Evolutionary conservation across 2,329 filamentous ascomycete species (phyloP).

Genomic region (Fusarium decemcellulare): DNA sequence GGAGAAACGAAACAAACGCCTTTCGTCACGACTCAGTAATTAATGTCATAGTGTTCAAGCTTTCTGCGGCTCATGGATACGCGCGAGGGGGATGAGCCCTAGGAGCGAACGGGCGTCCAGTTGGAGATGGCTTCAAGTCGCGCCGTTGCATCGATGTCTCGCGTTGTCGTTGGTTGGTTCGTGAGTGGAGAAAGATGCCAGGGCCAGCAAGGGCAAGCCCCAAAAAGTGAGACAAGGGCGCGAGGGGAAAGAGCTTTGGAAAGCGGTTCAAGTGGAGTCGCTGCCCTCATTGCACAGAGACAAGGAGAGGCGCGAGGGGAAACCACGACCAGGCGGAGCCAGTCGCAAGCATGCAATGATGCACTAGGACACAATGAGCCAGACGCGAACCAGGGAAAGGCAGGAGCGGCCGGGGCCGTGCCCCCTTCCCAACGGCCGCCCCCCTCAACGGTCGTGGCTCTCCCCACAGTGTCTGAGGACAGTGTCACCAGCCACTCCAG

Average conservation of each 20-base stretch:
- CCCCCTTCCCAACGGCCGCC: conserved; percentile 48
- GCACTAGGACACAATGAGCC: conserved; percentile 36
- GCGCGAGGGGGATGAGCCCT: conserved; percentile 25
- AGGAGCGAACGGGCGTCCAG: conserved; percentile 32
- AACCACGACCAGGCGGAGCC: conserved; percentile 23
- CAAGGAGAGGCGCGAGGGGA: conserved; percentile 36
- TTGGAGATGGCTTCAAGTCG: conserved; percentile 47
- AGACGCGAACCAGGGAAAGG: conserved; percentile 42
- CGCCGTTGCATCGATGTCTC: conserved; percentile 43
- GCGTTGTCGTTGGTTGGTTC: conserved; percentile 45
- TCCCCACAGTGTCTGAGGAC: conserved; percentile 40
- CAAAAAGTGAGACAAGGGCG: conserved; percentile 42
- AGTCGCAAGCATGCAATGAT: conserved; percentile 26
- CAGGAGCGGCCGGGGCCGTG: conserved; percentile 47
- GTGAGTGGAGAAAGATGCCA: conserved; percentile 41
- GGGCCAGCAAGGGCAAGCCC: conserved; percentile 35
- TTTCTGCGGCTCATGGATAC: conserved; percentile 29
- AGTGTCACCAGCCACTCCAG: conserved; percentile 15
- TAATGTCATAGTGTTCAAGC: conserved; percentile 11
- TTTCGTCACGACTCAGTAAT: conserved; percentile 35
- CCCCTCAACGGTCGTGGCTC: conserved; percentile 42
- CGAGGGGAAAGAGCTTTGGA: conserved; percentile 33
- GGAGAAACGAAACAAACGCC: conserved; percentile 26
- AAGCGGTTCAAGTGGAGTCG: conserved; percentile 15
- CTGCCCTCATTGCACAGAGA: conserved; percentile 19